phyloP scores from a whole-genome alignment of 192 early-diverging fungal species.

The Coemansia sp. region DNA sequence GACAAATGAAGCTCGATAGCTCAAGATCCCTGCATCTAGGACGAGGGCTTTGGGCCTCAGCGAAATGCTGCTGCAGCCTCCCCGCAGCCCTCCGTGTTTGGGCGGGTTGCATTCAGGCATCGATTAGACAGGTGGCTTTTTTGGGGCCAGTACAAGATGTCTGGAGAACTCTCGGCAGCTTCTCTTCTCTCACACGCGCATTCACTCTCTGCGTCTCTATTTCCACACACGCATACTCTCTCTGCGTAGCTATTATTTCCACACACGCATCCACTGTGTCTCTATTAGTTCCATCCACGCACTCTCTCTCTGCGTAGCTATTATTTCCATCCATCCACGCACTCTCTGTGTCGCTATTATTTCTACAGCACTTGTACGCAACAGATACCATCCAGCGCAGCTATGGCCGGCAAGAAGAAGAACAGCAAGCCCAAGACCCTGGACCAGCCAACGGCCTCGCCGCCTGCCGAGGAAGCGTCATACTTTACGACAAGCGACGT shows the following conservation, averaged over 20 bases:
- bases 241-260: too few relatives aligned
- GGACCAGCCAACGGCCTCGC: constrained; percentile 1
- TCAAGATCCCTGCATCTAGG: neutral
- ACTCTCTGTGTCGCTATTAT: too few relatives aligned
- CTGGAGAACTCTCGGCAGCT: too few relatives aligned
- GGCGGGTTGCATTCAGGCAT: neutral
- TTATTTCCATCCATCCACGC: too few relatives aligned
- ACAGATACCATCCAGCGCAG: neutral
- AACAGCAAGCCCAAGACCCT: constrained; percentile 15
- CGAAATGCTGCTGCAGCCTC: too few relatives aligned
- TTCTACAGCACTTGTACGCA: too few relatives aligned
- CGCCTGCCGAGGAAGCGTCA: constrained; percentile 1
- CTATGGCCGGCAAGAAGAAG: constrained; percentile 42
- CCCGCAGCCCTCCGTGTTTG: neutral
- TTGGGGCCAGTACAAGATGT: neutral
- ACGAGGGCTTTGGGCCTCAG: neutral
- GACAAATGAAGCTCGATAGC: neutral
- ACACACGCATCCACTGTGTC: neutral
- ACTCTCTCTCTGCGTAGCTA: too few relatives aligned
- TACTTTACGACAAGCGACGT: neutral
- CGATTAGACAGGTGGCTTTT: neutral
- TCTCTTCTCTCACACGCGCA: neutral
- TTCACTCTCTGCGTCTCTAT: neutral
- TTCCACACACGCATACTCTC: neutral
- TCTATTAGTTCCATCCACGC: neutral